Percentiles rank a stretch among this genome's conserved stretches.
phyloP scores from a whole-genome alignment of 805 yeast species.

The Nakazawaea pomicola region DNA sequence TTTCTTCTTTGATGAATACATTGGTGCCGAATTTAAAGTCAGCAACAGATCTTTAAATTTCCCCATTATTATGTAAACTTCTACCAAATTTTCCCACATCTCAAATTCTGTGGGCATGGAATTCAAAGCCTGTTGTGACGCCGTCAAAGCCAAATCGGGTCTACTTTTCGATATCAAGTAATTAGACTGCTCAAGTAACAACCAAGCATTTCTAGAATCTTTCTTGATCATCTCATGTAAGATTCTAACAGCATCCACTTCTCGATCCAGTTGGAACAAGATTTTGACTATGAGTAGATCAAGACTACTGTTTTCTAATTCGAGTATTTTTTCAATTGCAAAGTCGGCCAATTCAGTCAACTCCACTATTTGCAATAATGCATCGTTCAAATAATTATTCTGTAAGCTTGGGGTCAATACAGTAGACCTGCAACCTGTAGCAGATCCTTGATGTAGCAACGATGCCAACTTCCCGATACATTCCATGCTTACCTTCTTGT shows the following conservation, averaged over 20 bases:
- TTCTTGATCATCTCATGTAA: conserved; percentile 34
- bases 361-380: conserved; percentile 36
- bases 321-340: conserved; percentile 35
- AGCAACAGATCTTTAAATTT: conserved; percentile 58
- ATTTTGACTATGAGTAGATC: conserved; percentile 37
- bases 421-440: conserved; percentile 37
- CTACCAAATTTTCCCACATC: conserved; percentile 63
- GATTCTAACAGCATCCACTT: conserved; percentile 40
- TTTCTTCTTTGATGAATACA: conserved; percentile 43
- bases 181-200: conserved; percentile 58
- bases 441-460: conserved; percentile 41
- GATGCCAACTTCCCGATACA: conserved; percentile 34
- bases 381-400: conserved; percentile 52
- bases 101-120: conserved; percentile 74
- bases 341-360: conserved; percentile 32
- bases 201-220: conserved; percentile 51
- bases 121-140: conserved; percentile 57
- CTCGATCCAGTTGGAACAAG: conserved; percentile 35
- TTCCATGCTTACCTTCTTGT: conserved; percentile 32
- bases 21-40: conserved; percentile 72
- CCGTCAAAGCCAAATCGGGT: conserved; percentile 49
- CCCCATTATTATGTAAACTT: conserved; percentile 50
- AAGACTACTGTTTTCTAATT: conserved; percentile 15
- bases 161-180: conserved; percentile 52
- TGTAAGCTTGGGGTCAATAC: conserved; percentile 27